These are phyloP conservation scores for Osmozyma mogii DNA, from an alignment of 805 yeast species.

Conservation along the genomic window DNA sequence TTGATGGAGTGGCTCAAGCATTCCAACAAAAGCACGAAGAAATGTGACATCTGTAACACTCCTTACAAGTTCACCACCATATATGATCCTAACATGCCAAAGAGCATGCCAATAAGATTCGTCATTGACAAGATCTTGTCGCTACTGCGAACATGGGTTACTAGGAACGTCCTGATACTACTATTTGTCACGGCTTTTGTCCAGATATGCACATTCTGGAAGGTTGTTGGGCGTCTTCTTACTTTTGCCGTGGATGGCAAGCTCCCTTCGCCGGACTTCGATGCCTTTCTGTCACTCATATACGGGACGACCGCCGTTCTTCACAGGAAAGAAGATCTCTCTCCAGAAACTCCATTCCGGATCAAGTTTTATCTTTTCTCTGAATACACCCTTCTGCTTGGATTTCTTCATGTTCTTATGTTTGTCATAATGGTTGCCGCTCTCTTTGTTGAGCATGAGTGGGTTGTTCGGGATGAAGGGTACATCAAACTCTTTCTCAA, in stretches of 20 bases:
- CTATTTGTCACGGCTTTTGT: constrained; percentile 36
- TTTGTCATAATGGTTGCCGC: constrained; percentile 37
- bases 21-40: constrained; percentile 46
- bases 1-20: constrained; percentile 79
- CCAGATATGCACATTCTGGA: constrained; percentile 55
- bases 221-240: constrained; percentile 42
- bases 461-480: constrained; percentile 66
- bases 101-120: constrained; percentile 45
- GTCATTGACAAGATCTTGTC: constrained; percentile 33
- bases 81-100: constrained; percentile 60
- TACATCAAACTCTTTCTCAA: constrained; percentile 49
- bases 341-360: constrained; percentile 7
- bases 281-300: constrained; percentile 24
- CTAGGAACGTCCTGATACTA: constrained; percentile 16
- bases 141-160: constrained; percentile 8
- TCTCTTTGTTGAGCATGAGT: constrained; percentile 55
- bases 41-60: constrained; percentile 85
- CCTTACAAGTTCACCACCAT: constrained; percentile 61
- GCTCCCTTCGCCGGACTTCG: constrained; percentile 32
- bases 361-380: constrained; percentile 18
- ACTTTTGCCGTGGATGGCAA: constrained; percentile 51
- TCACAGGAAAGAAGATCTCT: too few relatives aligned
- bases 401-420: constrained; percentile 31
- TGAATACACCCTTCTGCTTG: constrained; percentile 28
- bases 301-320: constrained; percentile 35